A percentile compares a stretch with the other conserved stretches of the same genome.
Evolutionary conservation across 306 rosid species (phyloP).

Genomic region (Casuarina cunninghamiana): DNA sequence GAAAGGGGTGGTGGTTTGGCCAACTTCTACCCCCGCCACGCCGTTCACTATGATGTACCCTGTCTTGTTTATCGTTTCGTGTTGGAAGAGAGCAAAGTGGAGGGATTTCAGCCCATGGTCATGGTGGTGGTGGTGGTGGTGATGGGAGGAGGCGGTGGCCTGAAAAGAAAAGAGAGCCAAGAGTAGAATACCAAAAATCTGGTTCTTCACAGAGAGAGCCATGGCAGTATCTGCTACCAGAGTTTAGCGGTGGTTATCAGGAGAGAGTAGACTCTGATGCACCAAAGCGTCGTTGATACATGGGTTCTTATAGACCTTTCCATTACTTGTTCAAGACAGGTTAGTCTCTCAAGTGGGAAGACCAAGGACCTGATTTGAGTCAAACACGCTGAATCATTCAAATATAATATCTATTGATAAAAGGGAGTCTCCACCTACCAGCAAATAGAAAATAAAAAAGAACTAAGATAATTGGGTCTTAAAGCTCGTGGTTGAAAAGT

Average conservation of each 20-base stretch:
- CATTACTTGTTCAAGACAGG: background rate
- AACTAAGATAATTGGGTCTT: background rate
- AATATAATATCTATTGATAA: background rate
- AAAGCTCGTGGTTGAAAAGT: background rate
- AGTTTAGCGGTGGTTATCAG: too few species aligned
- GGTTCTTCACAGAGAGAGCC: slow-evolving; percentile 18
- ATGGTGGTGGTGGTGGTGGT: slow-evolving; percentile 13
- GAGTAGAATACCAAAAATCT: slow-evolving; percentile 13
- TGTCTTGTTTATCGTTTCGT: slow-evolving; percentile 72
- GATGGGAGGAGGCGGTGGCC: slow-evolving; percentile 15
- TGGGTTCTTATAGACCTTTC: background rate
- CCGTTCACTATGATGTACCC: slow-evolving; percentile 64
- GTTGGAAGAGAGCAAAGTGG: slow-evolving; percentile 69
- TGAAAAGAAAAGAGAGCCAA: slow-evolving; percentile 15
- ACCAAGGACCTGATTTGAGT: too few species aligned
- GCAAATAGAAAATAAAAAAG: background rate
- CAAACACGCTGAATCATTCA: background rate
- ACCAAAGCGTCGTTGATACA: background rate
- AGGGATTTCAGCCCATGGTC: slow-evolving; percentile 44
- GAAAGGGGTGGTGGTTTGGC: slow-evolving; percentile 61
- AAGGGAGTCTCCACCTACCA: background rate
- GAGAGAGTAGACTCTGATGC: background rate
- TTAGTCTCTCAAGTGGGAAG: background rate
- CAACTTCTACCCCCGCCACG: slow-evolving; percentile 28
- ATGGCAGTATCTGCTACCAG: background rate